phyloP scores from a whole-genome alignment of 2,329 filamentous ascomycete species.

The Verticillium albo-atrum region DNA sequence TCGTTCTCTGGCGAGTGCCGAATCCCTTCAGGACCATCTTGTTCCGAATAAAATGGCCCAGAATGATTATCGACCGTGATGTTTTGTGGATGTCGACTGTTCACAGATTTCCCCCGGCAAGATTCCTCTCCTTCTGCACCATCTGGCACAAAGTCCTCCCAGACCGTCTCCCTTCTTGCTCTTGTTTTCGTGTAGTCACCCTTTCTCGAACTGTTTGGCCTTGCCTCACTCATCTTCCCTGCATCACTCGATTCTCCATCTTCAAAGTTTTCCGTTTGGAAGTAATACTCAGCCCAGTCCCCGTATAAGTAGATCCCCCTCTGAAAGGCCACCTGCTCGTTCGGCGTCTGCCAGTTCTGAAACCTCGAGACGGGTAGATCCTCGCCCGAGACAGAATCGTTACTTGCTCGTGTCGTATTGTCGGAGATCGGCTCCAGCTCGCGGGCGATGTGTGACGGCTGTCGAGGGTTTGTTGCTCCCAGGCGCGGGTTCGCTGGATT shows the following conservation, averaged over 20 bases:
- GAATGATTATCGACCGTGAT: neutral
- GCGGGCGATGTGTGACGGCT: neutral
- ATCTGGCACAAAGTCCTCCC: neutral
- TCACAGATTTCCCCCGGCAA: neutral
- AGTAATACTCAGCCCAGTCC: constrained; percentile 15
- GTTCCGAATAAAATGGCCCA: neutral
- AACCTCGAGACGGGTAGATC: neutral
- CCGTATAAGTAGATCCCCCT: constrained; percentile 8
- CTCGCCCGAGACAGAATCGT: neutral
- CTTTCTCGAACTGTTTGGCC: neutral
- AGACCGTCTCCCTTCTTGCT: neutral
- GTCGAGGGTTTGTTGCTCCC: neutral
- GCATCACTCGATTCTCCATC: neutral
- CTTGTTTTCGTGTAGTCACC: neutral
- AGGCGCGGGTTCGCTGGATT: neutral
- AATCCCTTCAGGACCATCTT: too few relatives aligned
- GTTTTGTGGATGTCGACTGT: neutral
- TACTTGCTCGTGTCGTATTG: neutral
- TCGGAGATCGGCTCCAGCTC: neutral
- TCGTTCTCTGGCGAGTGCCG: too few relatives aligned
- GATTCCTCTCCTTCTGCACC: neutral
- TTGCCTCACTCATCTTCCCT: neutral
- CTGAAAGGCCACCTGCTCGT: neutral
- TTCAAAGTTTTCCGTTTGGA: constrained; percentile 10
- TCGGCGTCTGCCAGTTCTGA: neutral